These are phyloP conservation scores for Yamadazyma triangularis DNA, from an alignment of 1,139 yeast species.

Conservation along the genomic window DNA sequence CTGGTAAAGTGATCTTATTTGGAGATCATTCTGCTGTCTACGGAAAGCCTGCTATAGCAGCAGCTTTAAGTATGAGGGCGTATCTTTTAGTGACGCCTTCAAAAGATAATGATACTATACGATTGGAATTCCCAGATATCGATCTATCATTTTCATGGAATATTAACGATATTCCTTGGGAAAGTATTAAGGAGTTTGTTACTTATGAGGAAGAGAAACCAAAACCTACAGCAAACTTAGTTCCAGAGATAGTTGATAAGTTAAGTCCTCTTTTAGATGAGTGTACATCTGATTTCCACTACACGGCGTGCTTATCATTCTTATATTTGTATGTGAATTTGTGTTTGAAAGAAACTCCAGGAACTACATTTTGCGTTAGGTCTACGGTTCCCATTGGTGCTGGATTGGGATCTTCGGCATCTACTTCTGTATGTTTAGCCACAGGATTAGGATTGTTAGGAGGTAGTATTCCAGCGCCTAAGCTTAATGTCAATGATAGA, in stretches of 20 bases:
- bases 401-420: constrained; percentile 93
- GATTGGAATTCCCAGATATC: constrained; percentile 82
- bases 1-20: constrained; percentile 92
- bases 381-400: constrained; percentile 95
- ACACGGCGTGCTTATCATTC: constrained; percentile 83
- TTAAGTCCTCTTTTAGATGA: constrained; percentile 41
- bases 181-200: constrained; percentile 23
- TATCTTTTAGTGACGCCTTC: constrained; percentile 59
- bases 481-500: constrained; percentile 21
- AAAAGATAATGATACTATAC: constrained; percentile 35
- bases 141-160: constrained; percentile 62
- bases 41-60: constrained; percentile 89
- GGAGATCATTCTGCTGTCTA: constrained; percentile 98
- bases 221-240: constrained; percentile 48
- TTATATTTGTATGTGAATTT: constrained; percentile 67
- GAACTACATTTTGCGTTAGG: constrained; percentile 60
- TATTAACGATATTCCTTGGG: constrained; percentile 59
- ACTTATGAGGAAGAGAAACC: constrained; percentile 23
- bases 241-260: constrained; percentile 54
- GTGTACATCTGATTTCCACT: constrained; percentile 55
- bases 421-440: constrained; percentile 80
- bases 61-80: constrained; percentile 78
- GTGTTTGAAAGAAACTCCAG: constrained; percentile 44
- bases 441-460: constrained; percentile 68
- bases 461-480: constrained; percentile 42